Percentiles rank a stretch among this genome's conserved stretches.
Conservation (phyloP, 176 grass and related monocot genomes). For the Phoenix roebelenii region DNA sequence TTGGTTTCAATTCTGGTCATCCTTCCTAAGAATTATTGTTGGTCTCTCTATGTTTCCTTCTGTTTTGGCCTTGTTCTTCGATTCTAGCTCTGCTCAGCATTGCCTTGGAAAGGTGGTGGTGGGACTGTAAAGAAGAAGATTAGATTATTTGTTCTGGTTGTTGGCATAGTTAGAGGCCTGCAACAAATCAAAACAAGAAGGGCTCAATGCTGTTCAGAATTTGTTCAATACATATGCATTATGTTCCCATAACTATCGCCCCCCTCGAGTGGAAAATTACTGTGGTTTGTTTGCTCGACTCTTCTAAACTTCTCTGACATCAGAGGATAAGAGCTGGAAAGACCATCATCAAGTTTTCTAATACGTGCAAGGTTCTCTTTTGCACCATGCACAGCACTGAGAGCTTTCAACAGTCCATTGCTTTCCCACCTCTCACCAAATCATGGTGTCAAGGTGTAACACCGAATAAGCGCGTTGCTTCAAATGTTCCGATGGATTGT, state of each 20-base stretch:
- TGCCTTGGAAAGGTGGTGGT: conserved; percentile 1
- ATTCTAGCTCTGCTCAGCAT: background rate
- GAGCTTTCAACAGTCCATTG: no score
- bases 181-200: conserved; percentile 12
- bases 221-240: conserved; percentile 20
- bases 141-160: conserved; percentile 19
- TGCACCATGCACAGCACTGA: no score
- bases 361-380: no score
- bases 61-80: background rate
- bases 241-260: background rate
- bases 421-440: no score
- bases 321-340: no score
- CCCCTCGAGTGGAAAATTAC: no score
- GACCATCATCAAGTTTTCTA: no score
- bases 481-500: no score
- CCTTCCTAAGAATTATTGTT: background rate
- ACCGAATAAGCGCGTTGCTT: no score
- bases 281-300: no score
- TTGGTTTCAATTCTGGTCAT: conserved; percentile 22
- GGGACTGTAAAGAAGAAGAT: conserved; percentile 32
- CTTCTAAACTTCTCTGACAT: no score
- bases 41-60: background rate
- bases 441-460: no score
- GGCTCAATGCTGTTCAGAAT: conserved; percentile 14
- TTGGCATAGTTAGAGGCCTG: conserved; percentile 15